Percentiles rank a stretch among this genome's conserved stretches.
Conservation (phyloP, 2,329 filamentous ascomycete species). For the Fusarium sp. region DNA sequence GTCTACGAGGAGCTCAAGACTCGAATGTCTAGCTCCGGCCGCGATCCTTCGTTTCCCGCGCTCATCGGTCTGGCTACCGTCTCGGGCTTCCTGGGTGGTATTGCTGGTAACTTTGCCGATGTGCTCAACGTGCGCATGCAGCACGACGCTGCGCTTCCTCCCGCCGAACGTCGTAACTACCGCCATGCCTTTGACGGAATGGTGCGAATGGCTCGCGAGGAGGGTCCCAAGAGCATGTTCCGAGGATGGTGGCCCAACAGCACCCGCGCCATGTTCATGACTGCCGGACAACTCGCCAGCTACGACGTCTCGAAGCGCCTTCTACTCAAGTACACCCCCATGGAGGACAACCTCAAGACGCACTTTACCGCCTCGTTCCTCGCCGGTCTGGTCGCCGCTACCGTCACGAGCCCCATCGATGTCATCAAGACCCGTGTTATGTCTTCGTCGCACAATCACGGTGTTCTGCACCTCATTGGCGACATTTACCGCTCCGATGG, state of each 20-base stretch:
- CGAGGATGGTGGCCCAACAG: constrained; percentile 87
- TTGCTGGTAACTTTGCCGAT: constrained; percentile 94
- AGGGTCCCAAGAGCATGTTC: constrained; percentile 82
- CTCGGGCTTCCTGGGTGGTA: constrained; percentile 88
- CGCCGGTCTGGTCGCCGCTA: constrained; percentile 85
- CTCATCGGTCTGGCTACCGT: constrained; percentile 84
- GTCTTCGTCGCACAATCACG: constrained; percentile 67
- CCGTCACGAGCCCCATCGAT: constrained; percentile 85
- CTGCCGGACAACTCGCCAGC: constrained; percentile 82
- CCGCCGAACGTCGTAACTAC: constrained; percentile 83
- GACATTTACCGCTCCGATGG: constrained; percentile 79
- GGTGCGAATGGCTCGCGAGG: constrained; percentile 85
- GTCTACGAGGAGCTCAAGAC: constrained; percentile 95
- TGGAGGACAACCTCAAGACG: constrained; percentile 77
- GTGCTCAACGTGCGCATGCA: constrained; percentile 99
- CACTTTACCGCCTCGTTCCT: constrained; percentile 83
- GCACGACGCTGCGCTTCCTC: constrained; percentile 83
- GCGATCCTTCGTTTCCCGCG: constrained; percentile 74
- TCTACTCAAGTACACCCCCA: constrained; percentile 72
- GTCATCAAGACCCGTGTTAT: constrained; percentile 92
- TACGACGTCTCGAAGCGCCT: constrained; percentile 85
- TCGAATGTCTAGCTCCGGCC: constrained; percentile 56
- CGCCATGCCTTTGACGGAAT: constrained; percentile 88
- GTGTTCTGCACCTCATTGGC: constrained; percentile 68
- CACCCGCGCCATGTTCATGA: constrained; percentile 87